phyloP scores from a whole-genome alignment of 2,329 filamentous ascomycete species.

The Zasmidium citrigriseum region DNA sequence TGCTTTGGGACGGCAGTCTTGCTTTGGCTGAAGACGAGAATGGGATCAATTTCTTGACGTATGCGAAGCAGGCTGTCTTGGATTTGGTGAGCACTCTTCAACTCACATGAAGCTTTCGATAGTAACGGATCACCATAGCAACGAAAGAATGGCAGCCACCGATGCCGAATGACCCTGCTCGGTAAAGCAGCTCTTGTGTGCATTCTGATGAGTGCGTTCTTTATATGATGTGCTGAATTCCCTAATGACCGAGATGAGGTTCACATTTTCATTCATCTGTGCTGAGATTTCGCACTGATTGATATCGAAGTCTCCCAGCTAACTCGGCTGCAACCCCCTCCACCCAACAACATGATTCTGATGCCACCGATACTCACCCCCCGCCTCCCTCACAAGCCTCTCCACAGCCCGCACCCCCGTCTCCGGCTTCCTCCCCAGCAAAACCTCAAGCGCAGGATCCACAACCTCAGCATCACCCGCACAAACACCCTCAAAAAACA shows the following conservation, averaged over 20 bases:
- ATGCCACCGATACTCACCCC: constrained; percentile 45
- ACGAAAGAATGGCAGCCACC: too few species aligned
- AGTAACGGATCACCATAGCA: too few species aligned
- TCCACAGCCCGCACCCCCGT: constrained; percentile 22
- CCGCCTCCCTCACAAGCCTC: constrained; percentile 26
- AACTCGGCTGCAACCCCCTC: background rate
- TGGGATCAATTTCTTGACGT: background rate
- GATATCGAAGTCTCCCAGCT: too few species aligned
- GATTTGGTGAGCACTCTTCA: background rate
- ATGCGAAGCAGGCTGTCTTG: background rate
- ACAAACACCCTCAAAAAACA: constrained; percentile 28
- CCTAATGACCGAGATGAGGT: too few species aligned
- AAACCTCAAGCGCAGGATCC: constrained; percentile 23
- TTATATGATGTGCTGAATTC: too few species aligned
- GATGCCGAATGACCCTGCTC: too few species aligned
- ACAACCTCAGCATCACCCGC: constrained; percentile 25
- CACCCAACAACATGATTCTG: constrained; percentile 41
- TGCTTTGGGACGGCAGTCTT: constrained; percentile 39
- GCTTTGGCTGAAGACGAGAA: background rate
- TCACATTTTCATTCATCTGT: too few species aligned
- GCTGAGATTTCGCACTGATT: too few species aligned
- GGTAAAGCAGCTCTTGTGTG: too few species aligned
- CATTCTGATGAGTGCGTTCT: too few species aligned
- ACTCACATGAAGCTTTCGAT: too few species aligned
- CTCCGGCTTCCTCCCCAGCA: constrained; percentile 28